Conservation (phyloP, 1,284 basidiomycete species). For the Leccinum discolor region DNA sequence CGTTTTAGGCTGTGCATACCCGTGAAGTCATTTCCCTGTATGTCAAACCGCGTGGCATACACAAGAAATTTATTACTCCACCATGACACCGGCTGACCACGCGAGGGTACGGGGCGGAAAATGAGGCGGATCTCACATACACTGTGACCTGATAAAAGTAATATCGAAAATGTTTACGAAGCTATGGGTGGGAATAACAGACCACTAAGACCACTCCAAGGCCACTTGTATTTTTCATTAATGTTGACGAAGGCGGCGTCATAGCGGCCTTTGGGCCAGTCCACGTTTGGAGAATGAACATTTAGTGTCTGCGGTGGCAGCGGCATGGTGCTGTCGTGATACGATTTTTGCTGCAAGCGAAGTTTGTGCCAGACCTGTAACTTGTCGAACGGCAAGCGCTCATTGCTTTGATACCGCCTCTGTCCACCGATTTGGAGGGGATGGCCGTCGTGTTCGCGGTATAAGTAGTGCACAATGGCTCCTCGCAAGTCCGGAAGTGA, state of each 20-base stretch:
- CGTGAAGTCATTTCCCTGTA: too few relatives aligned
- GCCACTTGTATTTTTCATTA: not conserved
- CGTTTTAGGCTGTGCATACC: too few relatives aligned
- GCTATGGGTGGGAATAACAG: not conserved
- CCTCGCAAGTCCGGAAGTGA: not conserved
- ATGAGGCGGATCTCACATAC: too few relatives aligned
- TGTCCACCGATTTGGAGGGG: not conserved
- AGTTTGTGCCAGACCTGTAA: not conserved
- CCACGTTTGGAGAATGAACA: not conserved
- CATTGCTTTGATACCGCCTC: not conserved
- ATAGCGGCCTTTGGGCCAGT: not conserved
- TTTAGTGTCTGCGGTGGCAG: not conserved
- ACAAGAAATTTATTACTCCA: too few relatives aligned
- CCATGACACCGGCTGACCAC: too few relatives aligned
- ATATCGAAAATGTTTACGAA: not conserved
- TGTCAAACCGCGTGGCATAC: too few relatives aligned
- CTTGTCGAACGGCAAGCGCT: not conserved
- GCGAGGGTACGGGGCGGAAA: too few relatives aligned
- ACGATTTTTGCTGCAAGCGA: not conserved
- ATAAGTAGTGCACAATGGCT: not conserved
- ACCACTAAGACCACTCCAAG: not conserved
- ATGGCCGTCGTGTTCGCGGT: not conserved
- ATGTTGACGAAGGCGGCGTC: not conserved
- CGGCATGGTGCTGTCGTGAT: not conserved
- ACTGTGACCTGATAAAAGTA: too few relatives aligned